phyloP scores from a whole-genome alignment of 2,329 filamentous ascomycete species.

The Amauroascus verrucosus region DNA sequence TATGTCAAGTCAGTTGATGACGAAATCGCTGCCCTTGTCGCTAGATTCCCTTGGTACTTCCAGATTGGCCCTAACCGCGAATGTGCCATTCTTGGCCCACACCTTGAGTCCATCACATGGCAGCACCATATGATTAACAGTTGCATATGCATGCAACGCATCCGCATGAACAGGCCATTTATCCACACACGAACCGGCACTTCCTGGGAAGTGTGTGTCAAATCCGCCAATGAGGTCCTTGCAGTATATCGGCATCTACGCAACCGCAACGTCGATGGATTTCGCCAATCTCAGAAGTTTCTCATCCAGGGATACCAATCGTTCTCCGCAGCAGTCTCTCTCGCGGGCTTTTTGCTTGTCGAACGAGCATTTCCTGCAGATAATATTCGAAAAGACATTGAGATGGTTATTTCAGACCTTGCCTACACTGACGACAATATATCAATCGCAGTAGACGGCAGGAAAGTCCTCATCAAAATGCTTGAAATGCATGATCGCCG shows the following conservation, averaged over 20 bases:
- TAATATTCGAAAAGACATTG: conserved; percentile 19
- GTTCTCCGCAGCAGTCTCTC: conserved; percentile 22
- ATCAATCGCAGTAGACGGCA: conserved; percentile 19
- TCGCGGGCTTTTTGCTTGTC: conserved; percentile 22
- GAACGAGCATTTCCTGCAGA: conserved; percentile 21
- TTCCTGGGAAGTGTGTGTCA: conserved; percentile 20
- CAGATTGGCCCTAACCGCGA: conserved; percentile 14
- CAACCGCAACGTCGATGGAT: conserved; percentile 16
- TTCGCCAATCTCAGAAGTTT: conserved; percentile 20
- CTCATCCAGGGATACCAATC: conserved; percentile 22
- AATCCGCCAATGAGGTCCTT: conserved; percentile 21
- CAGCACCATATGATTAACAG: conserved; percentile 22
- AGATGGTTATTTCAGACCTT: conserved; percentile 22
- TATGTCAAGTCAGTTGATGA: conserved; percentile 19
- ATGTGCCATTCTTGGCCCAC: conserved; percentile 12
- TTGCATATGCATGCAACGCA: conserved; percentile 22
- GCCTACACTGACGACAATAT: conserved; percentile 17
- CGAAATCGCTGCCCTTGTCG: conserved; percentile 18
- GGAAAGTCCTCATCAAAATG: conserved; percentile 22
- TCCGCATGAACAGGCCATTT: conserved; percentile 22
- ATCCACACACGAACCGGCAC: conserved; percentile 19
- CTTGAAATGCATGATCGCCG: conserved; percentile 21
- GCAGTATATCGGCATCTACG: conserved; percentile 20
- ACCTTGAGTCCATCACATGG: conserved; percentile 20
- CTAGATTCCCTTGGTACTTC: conserved; percentile 22